Conservation (phyloP, 2,329 filamentous ascomycete species). For the Proliferodiscus dingleyae region DNA sequence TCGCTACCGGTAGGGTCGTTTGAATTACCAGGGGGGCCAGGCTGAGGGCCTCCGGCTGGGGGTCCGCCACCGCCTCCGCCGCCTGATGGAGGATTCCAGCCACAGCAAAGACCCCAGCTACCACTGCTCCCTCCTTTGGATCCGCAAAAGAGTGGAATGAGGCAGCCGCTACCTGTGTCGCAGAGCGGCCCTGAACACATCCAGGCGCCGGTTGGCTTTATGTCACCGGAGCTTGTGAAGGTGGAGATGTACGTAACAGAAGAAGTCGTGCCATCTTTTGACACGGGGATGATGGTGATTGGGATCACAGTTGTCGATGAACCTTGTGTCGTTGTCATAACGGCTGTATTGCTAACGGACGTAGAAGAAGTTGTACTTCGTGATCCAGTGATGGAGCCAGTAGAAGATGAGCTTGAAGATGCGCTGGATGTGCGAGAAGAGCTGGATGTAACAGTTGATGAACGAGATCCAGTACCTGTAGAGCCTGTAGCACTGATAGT, state of each 20-base stretch:
- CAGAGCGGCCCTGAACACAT: neutral
- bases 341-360: neutral
- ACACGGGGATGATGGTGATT: neutral
- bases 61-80: neutral
- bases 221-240: neutral
- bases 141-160: neutral
- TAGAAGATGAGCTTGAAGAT: neutral
- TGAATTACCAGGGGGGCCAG: neutral
- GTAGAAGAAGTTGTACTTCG: neutral
- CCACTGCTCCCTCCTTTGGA: neutral
- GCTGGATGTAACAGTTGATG: neutral
- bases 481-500: neutral
- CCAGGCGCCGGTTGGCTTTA: neutral
- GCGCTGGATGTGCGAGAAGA: neutral
- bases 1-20: neutral
- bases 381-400: neutral
- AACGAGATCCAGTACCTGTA: neutral
- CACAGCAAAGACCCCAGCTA: constrained; percentile 1
- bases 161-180: neutral
- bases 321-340: neutral
- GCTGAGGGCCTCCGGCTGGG: neutral
- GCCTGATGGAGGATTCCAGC: neutral
- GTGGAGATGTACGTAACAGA: neutral
- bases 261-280: neutral
- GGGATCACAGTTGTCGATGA: neutral